Evolutionary conservation across 106 monocot species (phyloP), one percentile per base, ranked within the genome.

Genomic region (Dendrobium huoshanense): DNA sequence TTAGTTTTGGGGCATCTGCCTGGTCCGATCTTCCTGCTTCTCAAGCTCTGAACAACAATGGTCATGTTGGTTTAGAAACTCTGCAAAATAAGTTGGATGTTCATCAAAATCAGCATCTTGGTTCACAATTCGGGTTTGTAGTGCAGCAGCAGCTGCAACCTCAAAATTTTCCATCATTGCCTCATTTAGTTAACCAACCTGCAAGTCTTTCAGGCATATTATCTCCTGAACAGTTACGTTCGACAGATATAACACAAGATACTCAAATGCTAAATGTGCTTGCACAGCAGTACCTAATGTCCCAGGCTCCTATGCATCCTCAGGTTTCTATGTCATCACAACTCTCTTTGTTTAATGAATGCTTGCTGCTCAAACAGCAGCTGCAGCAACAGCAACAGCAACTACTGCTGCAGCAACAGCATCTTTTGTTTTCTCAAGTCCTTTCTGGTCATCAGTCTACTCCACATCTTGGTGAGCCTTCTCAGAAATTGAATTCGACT

Each of bases 231-330:
- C 89, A 90, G 40, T 76, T 95, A 40, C 80, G 82, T 75, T 76
- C 89, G 65, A 80, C 89, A 80, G 91, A 89, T 68, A 78, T 89
- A 17, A 27, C 86, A 65, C 91, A 93, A 44, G 91, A 93, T 83
- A 89, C 91, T 55, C 96, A 89, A 49, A 51, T 88, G 7, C 75
- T 89, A 20, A 84, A 42, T 79, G 67, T 91, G 42, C 77, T 96
- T 83, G 93, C 93, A 49, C 96, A 93, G 31, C 88, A 96, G 64
- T 88, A 89, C 83, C 68, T 85, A 73, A 55, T 89, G 56, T 87
- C 92, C 68, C 92, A 95, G 83, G 18, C 74, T 43, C 88, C 93
- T 79, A 55, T 85, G 77, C 90, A 90, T 1, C 58, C 90, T 82
- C 88, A 84, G 77, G 31, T 84, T 19, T 48, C 85, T 84, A 22